phyloP scores from a whole-genome alignment of 148 eudicot genomes.

The Vaccinium darrowii region DNA sequence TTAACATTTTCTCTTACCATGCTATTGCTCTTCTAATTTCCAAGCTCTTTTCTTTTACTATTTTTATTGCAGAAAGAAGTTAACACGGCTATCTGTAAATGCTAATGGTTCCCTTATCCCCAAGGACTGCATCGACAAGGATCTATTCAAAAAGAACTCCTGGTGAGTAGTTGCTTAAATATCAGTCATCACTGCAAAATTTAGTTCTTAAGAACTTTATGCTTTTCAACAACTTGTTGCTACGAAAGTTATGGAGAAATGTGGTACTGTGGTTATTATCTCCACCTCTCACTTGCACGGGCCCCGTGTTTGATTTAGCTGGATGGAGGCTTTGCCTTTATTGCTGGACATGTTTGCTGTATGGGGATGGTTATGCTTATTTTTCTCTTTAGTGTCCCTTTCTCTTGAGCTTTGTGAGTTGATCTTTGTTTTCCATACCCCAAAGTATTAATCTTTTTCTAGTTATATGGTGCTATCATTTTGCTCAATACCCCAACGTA shows the following conservation, averaged over 20 bases:
- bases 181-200: neutral
- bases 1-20: neutral
- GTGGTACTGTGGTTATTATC: neutral
- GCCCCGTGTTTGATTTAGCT: neutral
- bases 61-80: constrained; percentile 56
- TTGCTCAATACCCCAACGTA: neutral
- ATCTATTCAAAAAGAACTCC: constrained; percentile 50
- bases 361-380: neutral
- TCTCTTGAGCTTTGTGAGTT: neutral
- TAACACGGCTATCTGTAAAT: constrained; percentile 73
- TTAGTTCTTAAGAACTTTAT: neutral
- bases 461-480: neutral
- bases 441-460: neutral
- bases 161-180: constrained; percentile 51
- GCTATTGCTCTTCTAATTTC: neutral
- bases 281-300: neutral
- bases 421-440: neutral
- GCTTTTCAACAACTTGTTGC: neutral
- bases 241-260: neutral
- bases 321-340: neutral
- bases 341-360: neutral
- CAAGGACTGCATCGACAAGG: constrained; percentile 68
- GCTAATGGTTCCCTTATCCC: constrained; percentile 82
- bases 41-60: neutral
- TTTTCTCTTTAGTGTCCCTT: neutral